A percentile compares a stretch with the other conserved stretches of the same genome.
These are phyloP conservation scores for Candida glaebosa DNA, from an alignment of 805 yeast species.

Conservation along the genomic window DNA sequence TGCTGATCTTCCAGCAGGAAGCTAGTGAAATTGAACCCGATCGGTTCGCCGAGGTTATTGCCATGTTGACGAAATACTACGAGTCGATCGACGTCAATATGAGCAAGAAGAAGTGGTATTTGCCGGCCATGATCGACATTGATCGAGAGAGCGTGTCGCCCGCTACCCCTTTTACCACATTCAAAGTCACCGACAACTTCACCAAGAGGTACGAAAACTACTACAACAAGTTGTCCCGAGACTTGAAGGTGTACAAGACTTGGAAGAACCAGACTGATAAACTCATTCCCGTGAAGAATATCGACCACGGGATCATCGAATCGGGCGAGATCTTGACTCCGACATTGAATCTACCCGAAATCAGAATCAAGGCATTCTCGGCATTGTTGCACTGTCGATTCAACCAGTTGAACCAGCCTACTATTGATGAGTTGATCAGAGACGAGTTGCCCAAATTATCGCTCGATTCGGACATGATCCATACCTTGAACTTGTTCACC, in stretches of 20 bases:
- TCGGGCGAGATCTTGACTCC: conserved; percentile 1
- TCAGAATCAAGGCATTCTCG: conserved; percentile 3
- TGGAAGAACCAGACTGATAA: background rate
- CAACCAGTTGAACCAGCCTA: conserved; percentile 1
- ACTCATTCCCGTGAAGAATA: background rate
- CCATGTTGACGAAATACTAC: background rate
- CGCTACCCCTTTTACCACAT: conserved; percentile 3
- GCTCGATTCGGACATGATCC: background rate
- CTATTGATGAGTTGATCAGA: conserved; percentile 1
- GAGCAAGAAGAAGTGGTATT: background rate
- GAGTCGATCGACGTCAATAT: background rate
- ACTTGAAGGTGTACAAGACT: background rate
- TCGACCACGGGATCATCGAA: conserved; percentile 4
- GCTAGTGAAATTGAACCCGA: background rate
- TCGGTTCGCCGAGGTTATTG: background rate
- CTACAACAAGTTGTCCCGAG: background rate
- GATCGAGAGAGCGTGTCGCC: background rate
- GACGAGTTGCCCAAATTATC: background rate
- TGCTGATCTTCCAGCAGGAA: background rate
- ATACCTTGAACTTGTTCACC: background rate
- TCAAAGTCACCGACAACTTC: conserved; percentile 1
- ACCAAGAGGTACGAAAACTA: background rate
- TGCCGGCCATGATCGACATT: background rate
- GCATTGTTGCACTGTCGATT: conserved; percentile 5
- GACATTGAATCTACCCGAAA: background rate